A percentile compares a stretch with the other conserved stretches of the same genome.
Evolutionary conservation across 2,329 filamentous ascomycete genomes (phyloP).

Genomic region (Scedosporium apiospermum): DNA sequence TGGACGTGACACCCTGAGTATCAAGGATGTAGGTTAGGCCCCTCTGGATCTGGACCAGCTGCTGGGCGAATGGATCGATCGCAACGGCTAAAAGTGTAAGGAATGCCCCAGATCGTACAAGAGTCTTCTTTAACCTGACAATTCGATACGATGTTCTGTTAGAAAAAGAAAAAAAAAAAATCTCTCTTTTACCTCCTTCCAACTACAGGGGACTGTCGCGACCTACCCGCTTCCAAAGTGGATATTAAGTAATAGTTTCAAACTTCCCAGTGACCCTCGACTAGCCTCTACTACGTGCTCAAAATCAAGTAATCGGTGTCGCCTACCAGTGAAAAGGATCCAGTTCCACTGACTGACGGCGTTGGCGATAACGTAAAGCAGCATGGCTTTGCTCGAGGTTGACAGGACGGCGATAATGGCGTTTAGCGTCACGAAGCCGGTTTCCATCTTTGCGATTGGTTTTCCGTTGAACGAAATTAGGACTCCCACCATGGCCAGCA

Average conservation of each 20-base stretch:
- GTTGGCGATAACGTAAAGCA: conserved; percentile 9
- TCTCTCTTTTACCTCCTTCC: background rate
- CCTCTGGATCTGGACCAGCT: conserved; percentile 7
- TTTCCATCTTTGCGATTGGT: conserved; percentile 7
- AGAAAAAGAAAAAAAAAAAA: background rate
- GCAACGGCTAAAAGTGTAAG: conserved; percentile 11
- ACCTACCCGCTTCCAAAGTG: background rate
- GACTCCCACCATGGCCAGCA: conserved; percentile 8
- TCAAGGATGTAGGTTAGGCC: background rate
- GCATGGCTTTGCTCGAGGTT: conserved; percentile 8
- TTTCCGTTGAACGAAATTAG: background rate
- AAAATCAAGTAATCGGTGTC: conserved; percentile 10
- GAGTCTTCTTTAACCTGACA: background rate
- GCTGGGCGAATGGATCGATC: conserved; percentile 11
- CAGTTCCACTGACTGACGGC: conserved; percentile 14
- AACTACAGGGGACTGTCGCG: too few species aligned
- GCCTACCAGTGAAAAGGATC: conserved; percentile 9
- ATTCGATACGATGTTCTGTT: background rate
- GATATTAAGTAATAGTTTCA: conserved; percentile 5
- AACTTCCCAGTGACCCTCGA: conserved; percentile 10
- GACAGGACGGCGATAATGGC: conserved; percentile 12
- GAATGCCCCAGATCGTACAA: conserved; percentile 10
- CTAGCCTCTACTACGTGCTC: conserved; percentile 12
- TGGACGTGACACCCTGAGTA: background rate
- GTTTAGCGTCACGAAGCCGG: conserved; percentile 12